A percentile compares a stretch with the other conserved stretches of the same genome.
Conservation (phyloP, 1,284 basidiomycete genomes). For the Earliella scabrosa region DNA sequence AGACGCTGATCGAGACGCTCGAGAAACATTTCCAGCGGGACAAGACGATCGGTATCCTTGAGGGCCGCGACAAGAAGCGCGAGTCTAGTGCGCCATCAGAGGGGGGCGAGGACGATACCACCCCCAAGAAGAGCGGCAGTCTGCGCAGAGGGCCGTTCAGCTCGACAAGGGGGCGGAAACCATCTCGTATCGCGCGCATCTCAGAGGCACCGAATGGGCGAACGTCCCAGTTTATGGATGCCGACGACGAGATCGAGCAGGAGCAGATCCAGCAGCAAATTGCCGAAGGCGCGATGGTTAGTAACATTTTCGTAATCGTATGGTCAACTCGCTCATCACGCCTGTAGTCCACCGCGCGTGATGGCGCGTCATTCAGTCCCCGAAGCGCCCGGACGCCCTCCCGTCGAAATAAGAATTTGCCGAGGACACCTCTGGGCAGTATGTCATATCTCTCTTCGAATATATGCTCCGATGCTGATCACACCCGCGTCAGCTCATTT, state of each 20-base stretch:
- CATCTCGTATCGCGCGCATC: constrained; percentile 35
- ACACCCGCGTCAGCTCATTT: constrained; percentile 15
- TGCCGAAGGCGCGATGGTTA: constrained; percentile 73
- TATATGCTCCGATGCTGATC: neutral
- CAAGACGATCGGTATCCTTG: constrained; percentile 86
- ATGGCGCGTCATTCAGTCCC: constrained; percentile 60
- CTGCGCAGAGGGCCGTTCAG: constrained; percentile 43
- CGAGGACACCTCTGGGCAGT: constrained; percentile 35
- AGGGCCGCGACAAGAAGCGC: constrained; percentile 60
- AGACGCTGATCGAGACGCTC: constrained; percentile 79
- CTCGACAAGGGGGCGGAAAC: constrained; percentile 37
- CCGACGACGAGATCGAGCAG: constrained; percentile 85
- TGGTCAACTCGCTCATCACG: neutral
- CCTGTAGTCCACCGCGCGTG: constrained; percentile 55
- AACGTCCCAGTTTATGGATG: constrained; percentile 89
- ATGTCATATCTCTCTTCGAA: constrained; percentile 26
- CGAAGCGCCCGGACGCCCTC: constrained; percentile 66
- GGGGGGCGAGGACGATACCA: constrained; percentile 40
- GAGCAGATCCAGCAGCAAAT: constrained; percentile 86
- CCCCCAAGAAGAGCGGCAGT: constrained; percentile 57
- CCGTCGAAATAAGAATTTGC: constrained; percentile 51
- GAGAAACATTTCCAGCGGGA: constrained; percentile 85
- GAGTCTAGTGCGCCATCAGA: constrained; percentile 39
- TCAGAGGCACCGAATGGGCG: constrained; percentile 57
- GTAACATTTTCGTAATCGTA: constrained; percentile 26